Evolutionary conservation across 352 stramenopile species (phyloP).

Genomic region (Phytophthora macrochlamydospora): DNA sequence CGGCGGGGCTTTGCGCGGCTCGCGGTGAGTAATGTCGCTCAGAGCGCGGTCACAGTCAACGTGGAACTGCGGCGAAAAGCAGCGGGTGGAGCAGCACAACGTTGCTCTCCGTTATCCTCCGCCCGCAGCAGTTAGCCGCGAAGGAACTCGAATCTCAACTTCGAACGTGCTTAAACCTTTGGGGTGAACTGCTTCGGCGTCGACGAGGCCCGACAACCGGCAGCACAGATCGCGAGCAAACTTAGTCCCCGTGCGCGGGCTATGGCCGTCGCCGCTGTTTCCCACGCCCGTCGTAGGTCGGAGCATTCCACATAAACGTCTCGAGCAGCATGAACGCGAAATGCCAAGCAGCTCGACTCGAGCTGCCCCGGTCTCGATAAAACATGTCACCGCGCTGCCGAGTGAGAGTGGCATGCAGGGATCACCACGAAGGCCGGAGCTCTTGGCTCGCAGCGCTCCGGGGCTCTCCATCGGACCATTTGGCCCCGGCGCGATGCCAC

Average conservation of each 20-base stretch:
- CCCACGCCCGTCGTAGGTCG: slow-evolving; percentile 11
- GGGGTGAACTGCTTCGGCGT: too few species aligned
- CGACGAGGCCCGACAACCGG: slow-evolving; percentile 8
- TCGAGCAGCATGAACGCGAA: too few species aligned
- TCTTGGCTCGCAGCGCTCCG: slow-evolving; percentile 17
- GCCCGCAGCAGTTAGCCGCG: too few species aligned
- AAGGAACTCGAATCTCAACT: neutral
- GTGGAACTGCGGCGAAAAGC: neutral
- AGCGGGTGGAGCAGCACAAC: too few species aligned
- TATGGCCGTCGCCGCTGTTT: slow-evolving; percentile 17
- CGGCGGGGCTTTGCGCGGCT: neutral
- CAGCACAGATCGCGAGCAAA: slow-evolving; percentile 26
- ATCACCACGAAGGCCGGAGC: slow-evolving; percentile 24
- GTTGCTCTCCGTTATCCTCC: too few species aligned
- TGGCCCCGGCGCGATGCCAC: slow-evolving; percentile 19
- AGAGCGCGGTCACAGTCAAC: neutral
- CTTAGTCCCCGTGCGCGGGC: neutral
- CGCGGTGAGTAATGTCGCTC: neutral
- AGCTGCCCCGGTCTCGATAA: too few species aligned
- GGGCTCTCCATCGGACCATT: slow-evolving; percentile 32
- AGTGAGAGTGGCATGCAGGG: slow-evolving; percentile 11
- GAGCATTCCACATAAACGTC: neutral
- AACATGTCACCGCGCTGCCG: neutral
- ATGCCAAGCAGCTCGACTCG: too few species aligned
- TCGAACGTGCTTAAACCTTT: too few species aligned